Percentiles rank a stretch among this genome's conserved stretches.
Conservation (phyloP, 306 rosid genomes). For the Fragaria vesca region DNA sequence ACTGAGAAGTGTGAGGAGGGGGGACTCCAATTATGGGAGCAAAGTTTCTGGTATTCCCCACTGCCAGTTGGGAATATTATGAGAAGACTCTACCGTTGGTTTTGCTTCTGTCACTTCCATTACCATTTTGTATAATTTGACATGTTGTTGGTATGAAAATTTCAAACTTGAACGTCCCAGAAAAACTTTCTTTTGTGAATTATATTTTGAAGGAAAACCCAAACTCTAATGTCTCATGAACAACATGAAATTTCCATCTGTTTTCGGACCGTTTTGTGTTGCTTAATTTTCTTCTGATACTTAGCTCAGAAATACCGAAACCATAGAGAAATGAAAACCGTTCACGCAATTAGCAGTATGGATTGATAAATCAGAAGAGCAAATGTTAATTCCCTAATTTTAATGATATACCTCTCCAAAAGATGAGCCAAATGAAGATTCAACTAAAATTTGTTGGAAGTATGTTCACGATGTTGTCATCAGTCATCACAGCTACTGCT, state of each 20-base stretch:
- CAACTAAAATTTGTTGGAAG: neutral
- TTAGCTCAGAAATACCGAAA: neutral
- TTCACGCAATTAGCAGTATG: neutral
- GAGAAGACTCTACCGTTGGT: conserved; percentile 34
- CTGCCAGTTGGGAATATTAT: conserved; percentile 2
- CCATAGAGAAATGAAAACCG: neutral
- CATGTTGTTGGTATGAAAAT: conserved; percentile 12
- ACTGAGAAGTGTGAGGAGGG: neutral
- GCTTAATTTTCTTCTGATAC: neutral
- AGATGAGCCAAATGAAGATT: neutral
- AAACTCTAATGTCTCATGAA: neutral
- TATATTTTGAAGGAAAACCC: neutral
- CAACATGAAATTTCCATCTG: neutral
- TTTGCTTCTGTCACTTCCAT: conserved; percentile 37
- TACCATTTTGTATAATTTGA: conserved; percentile 2
- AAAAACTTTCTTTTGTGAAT: neutral
- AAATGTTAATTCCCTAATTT: no score
- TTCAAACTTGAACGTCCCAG: conserved; percentile 8
- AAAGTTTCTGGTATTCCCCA: conserved; percentile 15
- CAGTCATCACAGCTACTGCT: neutral
- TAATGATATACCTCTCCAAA: no score
- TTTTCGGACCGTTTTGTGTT: neutral
- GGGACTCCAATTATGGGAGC: neutral
- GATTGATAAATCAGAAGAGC: no score
- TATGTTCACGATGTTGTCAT: neutral